These are phyloP conservation scores for Didymella segeticola DNA, from an alignment of 2,329 filamentous ascomycete genomes.

Conservation along the genomic window DNA sequence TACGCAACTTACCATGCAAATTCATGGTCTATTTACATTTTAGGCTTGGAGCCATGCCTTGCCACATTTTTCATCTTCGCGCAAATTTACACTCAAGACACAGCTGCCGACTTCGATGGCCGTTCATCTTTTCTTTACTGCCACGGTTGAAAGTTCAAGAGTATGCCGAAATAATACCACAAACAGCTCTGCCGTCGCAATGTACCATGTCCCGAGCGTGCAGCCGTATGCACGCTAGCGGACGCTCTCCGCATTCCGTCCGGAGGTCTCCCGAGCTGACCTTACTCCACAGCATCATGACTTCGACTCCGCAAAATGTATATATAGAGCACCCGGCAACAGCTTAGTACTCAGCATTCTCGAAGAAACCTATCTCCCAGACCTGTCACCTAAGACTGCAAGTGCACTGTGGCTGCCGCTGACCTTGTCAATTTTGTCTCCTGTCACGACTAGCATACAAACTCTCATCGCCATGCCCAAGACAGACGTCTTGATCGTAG, in stretches of 20 bases:
- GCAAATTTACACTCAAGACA: not conserved
- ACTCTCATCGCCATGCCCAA: conserved; percentile 24
- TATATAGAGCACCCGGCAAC: not conserved
- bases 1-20: no score
- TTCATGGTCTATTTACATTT: no score
- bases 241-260: conserved; percentile 4
- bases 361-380: no score
- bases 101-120: not conserved
- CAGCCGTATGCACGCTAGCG: conserved; percentile 11
- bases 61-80: not conserved
- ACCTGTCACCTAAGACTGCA: not conserved
- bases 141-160: not conserved
- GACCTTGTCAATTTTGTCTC: not conserved
- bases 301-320: not conserved
- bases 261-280: not conserved
- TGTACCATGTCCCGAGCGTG: conserved; percentile 1
- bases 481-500: conserved; percentile 65
- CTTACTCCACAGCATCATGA: conserved; percentile 11
- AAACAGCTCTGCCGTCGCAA: not conserved
- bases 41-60: no score
- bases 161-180: not conserved
- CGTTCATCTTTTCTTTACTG: not conserved
- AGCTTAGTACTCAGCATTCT: not conserved
- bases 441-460: not conserved
- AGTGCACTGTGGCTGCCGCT: not conserved